Conservation (phyloP, 2,329 filamentous ascomycete genomes). For the Colletotrichum tamarilloi region DNA sequence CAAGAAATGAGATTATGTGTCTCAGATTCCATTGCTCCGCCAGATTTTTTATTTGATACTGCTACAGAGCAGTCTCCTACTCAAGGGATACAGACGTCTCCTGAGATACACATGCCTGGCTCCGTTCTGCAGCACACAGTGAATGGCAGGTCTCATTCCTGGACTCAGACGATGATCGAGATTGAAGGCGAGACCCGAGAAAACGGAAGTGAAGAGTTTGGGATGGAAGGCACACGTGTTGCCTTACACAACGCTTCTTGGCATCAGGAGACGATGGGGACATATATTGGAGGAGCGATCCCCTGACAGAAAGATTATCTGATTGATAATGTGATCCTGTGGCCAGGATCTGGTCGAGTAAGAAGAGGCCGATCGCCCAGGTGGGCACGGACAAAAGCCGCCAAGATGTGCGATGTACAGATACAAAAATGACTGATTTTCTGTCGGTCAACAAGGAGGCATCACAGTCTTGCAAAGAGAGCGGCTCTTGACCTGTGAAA, state of each 20-base stretch:
- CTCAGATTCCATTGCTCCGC: neutral
- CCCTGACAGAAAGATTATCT: constrained; percentile 14
- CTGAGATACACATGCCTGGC: neutral
- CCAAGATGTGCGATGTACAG: neutral
- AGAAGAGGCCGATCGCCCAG: neutral
- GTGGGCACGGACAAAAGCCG: constrained; percentile 5
- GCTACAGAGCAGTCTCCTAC: neutral
- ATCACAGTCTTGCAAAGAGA: neutral
- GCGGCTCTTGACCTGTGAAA: neutral
- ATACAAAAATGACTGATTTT: neutral
- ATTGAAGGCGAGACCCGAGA: neutral
- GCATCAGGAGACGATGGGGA: neutral
- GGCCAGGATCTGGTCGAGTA: neutral
- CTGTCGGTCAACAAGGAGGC: constrained; percentile 1
- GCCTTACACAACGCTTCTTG: neutral
- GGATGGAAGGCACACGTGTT: neutral
- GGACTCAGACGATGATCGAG: neutral
- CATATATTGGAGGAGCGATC: neutral
- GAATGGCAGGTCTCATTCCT: neutral
- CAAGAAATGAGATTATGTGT: constrained; percentile 17
- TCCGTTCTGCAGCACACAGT: neutral
- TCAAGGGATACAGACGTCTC: neutral
- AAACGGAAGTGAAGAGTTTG: neutral
- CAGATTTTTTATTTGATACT: neutral
- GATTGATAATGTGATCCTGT: constrained; percentile 23